Conservation (phyloP, 257 asterid species). For the Capsicum chinense region DNA sequence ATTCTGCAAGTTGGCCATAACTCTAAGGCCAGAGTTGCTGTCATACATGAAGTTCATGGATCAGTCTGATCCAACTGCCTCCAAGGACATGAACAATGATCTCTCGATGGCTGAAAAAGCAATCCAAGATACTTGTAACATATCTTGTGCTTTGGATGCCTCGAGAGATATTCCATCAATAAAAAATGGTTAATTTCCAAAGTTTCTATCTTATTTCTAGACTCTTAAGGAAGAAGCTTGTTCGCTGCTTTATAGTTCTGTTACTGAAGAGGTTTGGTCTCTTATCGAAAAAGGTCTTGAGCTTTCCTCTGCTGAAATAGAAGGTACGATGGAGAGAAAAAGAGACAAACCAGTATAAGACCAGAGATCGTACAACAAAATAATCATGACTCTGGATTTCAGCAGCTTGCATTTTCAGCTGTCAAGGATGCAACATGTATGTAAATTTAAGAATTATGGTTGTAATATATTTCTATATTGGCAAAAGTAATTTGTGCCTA, state of each 20-base stretch:
- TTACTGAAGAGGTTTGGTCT: conserved; percentile 73
- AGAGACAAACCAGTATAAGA: conserved; percentile 40
- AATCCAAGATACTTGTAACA: conserved; percentile 62
- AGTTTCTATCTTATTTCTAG: conserved; percentile 62
- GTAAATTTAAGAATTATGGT: not conserved
- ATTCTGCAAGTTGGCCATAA: conserved; percentile 56
- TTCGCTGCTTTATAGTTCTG: conserved; percentile 43
- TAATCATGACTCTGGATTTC: conserved; percentile 37
- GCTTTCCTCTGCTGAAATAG: conserved; percentile 29
- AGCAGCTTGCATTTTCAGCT: conserved; percentile 53
- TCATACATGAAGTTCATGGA: conserved; percentile 48
- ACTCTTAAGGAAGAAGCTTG: conserved; percentile 57
- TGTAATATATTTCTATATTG: conserved; percentile 5
- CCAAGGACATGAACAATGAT: conserved; percentile 36
- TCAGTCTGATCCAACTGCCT: conserved; percentile 24
- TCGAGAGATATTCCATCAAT: conserved; percentile 42
- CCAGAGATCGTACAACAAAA: conserved; percentile 26
- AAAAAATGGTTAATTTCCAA: conserved; percentile 55
- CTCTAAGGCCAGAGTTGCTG: conserved; percentile 47
- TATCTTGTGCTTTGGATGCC: conserved; percentile 53
- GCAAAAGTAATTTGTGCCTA: not conserved
- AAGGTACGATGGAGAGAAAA: conserved; percentile 35
- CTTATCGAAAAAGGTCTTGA: conserved; percentile 50
- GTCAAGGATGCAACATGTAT: conserved; percentile 58
- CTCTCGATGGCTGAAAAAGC: conserved; percentile 66